phyloP scores from a whole-genome alignment of 2,329 filamentous ascomycete genomes.

The Paracamarosporium sp. region DNA sequence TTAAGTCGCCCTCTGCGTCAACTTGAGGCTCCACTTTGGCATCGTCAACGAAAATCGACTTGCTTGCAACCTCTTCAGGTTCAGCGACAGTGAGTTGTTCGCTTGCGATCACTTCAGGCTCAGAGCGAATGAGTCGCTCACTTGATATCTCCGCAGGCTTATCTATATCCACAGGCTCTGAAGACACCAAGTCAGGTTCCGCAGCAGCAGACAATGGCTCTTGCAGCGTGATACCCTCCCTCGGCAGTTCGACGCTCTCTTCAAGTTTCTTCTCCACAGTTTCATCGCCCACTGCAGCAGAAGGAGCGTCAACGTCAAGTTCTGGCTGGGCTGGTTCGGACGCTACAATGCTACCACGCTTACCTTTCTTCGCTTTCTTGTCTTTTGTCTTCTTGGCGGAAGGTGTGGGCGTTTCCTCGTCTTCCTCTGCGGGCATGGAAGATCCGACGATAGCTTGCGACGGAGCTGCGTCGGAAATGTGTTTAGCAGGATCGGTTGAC shows the following conservation, averaged over 20 bases:
- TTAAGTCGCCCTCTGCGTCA: too few species aligned
- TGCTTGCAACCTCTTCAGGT: too few species aligned
- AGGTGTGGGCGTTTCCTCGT: slow-evolving; percentile 6
- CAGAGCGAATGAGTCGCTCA: neutral
- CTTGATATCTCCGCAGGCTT: neutral
- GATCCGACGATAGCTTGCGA: slow-evolving; percentile 1
- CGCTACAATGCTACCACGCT: slow-evolving; percentile 20
- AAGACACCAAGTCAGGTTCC: neutral
- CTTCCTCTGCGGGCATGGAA: slow-evolving; percentile 10
- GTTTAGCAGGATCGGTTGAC: neutral
- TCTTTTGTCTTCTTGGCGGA: slow-evolving; percentile 15
- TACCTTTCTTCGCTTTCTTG: slow-evolving; percentile 33
- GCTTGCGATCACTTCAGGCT: too few species aligned
- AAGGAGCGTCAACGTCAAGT: neutral
- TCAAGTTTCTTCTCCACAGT: neutral
- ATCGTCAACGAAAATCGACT: too few species aligned
- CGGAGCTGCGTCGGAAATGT: neutral
- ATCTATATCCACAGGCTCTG: neutral
- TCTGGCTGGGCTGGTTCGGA: slow-evolving; percentile 12
- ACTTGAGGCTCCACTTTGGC: too few species aligned
- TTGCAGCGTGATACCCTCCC: neutral
- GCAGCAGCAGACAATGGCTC: neutral
- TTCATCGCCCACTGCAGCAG: neutral
- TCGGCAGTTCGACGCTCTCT: neutral
- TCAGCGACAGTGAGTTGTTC: too few species aligned